These are phyloP conservation scores for Rhizophagus sp. DNA, from an alignment of 192 early-diverging fungal species.

Conservation along the genomic window DNA sequence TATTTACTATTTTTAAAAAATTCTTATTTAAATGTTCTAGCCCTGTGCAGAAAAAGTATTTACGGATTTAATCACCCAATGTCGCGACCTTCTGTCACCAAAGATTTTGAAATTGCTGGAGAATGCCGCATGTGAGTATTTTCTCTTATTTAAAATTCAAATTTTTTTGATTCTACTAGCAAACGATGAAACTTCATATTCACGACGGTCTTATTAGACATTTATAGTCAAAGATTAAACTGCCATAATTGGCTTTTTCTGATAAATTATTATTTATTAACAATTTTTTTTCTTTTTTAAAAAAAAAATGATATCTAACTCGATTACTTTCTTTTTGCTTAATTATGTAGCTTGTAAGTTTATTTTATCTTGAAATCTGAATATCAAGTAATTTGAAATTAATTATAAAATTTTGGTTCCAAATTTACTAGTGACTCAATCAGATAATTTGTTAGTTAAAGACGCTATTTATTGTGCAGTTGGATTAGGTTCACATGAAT, in stretches of 20 bases:
- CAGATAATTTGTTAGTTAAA: constrained; percentile 59
- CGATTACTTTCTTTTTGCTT: no score
- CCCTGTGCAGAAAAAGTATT: constrained; percentile 83
- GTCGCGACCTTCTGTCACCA: constrained; percentile 60
- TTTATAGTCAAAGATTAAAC: constrained; percentile 25
- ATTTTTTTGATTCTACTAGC: neutral
- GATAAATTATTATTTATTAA: neutral
- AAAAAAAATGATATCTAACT: no score
- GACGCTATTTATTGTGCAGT: constrained; percentile 80
- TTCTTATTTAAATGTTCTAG: constrained; percentile 35
- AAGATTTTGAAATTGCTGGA: constrained; percentile 63
- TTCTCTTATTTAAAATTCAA: no score
- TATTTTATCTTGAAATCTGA: no score
- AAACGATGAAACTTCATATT: neutral
- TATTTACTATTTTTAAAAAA: neutral
- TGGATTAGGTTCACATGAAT: constrained; percentile 76
- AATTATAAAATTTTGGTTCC: constrained; percentile 23
- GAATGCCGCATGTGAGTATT: constrained; percentile 51
- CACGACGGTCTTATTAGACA: constrained; percentile 31
- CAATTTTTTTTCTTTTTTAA: neutral
- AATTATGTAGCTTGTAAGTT: no score
- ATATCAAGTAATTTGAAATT: no score
- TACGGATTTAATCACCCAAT: constrained; percentile 72
- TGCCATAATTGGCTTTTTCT: neutral
- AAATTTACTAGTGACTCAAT: constrained; percentile 41